These are phyloP conservation scores for Metarhizium sp. DNA, from an alignment of 2,329 filamentous ascomycete species.

Conservation along the genomic window DNA sequence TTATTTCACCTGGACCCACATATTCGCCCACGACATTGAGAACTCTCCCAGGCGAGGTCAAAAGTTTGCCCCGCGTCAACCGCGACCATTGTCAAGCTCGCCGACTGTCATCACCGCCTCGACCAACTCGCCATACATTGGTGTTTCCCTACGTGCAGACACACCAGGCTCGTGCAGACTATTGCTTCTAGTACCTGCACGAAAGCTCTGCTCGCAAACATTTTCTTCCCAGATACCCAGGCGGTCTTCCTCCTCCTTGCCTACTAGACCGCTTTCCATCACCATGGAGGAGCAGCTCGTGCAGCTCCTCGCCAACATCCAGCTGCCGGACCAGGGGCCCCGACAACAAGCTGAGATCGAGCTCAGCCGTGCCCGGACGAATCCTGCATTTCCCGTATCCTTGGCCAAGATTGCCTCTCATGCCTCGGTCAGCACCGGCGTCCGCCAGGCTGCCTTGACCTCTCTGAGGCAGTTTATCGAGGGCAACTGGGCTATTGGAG, in stretches of 20 bases:
- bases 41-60: not conserved
- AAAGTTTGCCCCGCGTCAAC: not conserved
- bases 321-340: conserved; percentile 63
- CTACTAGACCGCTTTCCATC: not conserved
- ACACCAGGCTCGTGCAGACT: not conserved
- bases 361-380: conserved; percentile 60
- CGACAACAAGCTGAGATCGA: conserved; percentile 83
- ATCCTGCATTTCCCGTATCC: conserved; percentile 65
- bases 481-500: conserved; percentile 70
- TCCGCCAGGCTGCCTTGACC: conserved; percentile 76
- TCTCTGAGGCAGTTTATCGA: conserved; percentile 76
- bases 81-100: not conserved
- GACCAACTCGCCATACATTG: not conserved
- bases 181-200: not conserved
- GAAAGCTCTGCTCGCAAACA: not conserved
- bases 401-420: conserved; percentile 76
- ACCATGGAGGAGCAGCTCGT: conserved; percentile 82
- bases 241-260: not conserved
- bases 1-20: too few relatives aligned
- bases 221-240: not conserved
- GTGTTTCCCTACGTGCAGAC: not conserved
- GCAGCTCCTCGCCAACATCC: conserved; percentile 77
- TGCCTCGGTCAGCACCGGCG: conserved; percentile 58
- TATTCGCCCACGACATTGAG: too few relatives aligned
- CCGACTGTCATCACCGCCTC: not conserved